Evolutionary conservation across 2,329 filamentous ascomycete genomes (phyloP), one percentile per base, ranked within the genome.

Genomic region (Aureobasidium lini): DNA sequence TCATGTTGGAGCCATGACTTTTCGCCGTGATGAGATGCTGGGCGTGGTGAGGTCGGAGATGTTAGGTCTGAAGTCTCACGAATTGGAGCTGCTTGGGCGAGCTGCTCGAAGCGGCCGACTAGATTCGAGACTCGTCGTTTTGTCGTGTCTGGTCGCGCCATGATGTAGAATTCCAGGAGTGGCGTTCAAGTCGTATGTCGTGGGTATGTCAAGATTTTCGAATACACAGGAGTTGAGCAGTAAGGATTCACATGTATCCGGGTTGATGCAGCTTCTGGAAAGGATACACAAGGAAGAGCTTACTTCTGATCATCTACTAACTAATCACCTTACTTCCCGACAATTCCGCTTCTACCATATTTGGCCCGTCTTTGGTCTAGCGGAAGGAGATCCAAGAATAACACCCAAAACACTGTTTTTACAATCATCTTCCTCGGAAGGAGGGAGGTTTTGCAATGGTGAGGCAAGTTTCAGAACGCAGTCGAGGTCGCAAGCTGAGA

Each of bases 51-150:
- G n/a, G n/a, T 54, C 9, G 39, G 39, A 16, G 28, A 32, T 32
- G n/a, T n/a, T 2, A 29, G 29, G 8, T 9, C 8, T 37, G 13
- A 18, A 68, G 73, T 32, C 64, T 67, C 36, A 60, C 75, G 9
- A 70, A 86, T 63, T 81, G 36, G 65, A 66, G 29, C 61, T 75
- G 13, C 70, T 74, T 8, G 72, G 73, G 59, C 40, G 8, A 59
- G 10, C 44, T 59, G 57, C 7, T 60, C 57, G 37, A 60, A 60
- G 32, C 57, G 48, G 18, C 48, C 48, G 34, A 60, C 49, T 8
- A 60, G 48, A 32, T 53, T 50, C 11, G 57, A 60, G 13, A 60
- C 57, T 16, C 57, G 50, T 13, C 28, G 39, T 54, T 37, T 40
- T 36, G 50, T 32, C 6, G 50, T 32, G 10, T 54, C 50, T n/a